Conservation (phyloP, 2,329 filamentous ascomycete genomes). For the Exophiala sp. region DNA sequence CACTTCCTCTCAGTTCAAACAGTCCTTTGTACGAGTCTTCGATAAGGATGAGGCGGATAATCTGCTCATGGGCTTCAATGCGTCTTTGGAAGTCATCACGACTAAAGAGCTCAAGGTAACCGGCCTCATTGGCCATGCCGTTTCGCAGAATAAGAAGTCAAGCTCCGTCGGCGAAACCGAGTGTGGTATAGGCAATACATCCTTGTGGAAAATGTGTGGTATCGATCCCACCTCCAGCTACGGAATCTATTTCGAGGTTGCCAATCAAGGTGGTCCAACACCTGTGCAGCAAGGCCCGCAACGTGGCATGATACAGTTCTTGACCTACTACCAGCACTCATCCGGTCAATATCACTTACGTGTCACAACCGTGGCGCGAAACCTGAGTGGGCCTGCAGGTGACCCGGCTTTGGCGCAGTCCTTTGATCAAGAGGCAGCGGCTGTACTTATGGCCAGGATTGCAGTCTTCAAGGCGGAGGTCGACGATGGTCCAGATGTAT, state of each 20-base stretch:
- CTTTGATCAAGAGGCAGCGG: slow-evolving; percentile 96
- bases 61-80: slow-evolving; percentile 96
- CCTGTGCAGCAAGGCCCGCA: slow-evolving; percentile 81
- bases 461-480: slow-evolving; percentile 98
- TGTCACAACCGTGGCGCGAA: slow-evolving; percentile 87
- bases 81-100: slow-evolving; percentile 87
- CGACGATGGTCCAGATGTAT: slow-evolving; percentile 94
- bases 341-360: slow-evolving; percentile 93
- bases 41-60: slow-evolving; percentile 95
- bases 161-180: slow-evolving; percentile 95
- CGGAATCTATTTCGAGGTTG: slow-evolving; percentile 96
- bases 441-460: slow-evolving; percentile 97
- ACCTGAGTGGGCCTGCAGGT: slow-evolving; percentile 85
- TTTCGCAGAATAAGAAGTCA: slow-evolving; percentile 97
- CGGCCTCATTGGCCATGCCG: slow-evolving; percentile 89
- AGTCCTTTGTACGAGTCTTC: slow-evolving; percentile 94
- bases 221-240: slow-evolving; percentile 93
- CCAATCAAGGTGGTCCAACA: slow-evolving; percentile 79
- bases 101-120: slow-evolving; percentile 99
- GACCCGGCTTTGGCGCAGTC: slow-evolving; percentile 94
- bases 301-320: slow-evolving; percentile 94
- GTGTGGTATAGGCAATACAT: slow-evolving; percentile 96
- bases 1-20: slow-evolving; percentile 98
- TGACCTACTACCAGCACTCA: slow-evolving; percentile 97
- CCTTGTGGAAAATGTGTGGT: slow-evolving; percentile 99